These are phyloP conservation scores for Ustilago vetiveriae DNA, from an alignment of 1,284 basidiomycete species.

Conservation along the genomic window DNA sequence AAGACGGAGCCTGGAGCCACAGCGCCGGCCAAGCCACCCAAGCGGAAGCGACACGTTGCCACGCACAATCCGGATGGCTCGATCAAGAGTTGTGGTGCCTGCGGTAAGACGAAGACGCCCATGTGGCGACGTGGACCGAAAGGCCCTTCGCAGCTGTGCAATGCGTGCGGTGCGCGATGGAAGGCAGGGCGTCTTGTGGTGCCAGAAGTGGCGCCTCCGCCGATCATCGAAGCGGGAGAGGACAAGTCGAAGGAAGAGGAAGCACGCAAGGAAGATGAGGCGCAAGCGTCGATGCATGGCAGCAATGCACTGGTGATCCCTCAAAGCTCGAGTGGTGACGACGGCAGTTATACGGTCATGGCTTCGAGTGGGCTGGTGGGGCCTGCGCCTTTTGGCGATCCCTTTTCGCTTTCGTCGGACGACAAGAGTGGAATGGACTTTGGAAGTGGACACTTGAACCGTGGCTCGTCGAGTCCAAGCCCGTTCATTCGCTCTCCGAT, in stretches of 20 bases:
- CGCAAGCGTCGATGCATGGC: conserved; percentile 42
- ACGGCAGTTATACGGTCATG: conserved; percentile 33
- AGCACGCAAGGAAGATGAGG: conserved; percentile 37
- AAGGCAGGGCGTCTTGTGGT: conserved; percentile 63
- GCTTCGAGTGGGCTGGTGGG: conserved; percentile 26
- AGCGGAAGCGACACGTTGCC: conserved; percentile 64
- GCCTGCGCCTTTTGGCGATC: conserved; percentile 26
- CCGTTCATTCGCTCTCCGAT: conserved; percentile 49
- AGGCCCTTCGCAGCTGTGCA: conserved; percentile 62
- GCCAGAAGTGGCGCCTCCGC: conserved; percentile 58
- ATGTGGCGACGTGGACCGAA: conserved; percentile 65
- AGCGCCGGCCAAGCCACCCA: conserved; percentile 44
- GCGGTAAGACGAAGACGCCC: conserved; percentile 64
- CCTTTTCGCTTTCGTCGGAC: conserved; percentile 25
- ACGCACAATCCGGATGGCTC: conserved; percentile 65
- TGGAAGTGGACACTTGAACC: conserved; percentile 18
- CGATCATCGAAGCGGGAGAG: conserved; percentile 53
- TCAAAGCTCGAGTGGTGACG: conserved; percentile 35
- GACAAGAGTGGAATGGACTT: conserved; percentile 35
- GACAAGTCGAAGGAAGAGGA: conserved; percentile 44
- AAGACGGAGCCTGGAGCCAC: conserved; percentile 31
- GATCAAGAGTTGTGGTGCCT: conserved; percentile 63
- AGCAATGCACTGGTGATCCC: conserved; percentile 48
- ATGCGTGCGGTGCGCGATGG: conserved; percentile 65
- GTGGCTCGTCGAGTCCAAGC: conserved; percentile 43